phyloP scores from a whole-genome alignment of 345 rosid genomes.

The Combretum micranthum region DNA sequence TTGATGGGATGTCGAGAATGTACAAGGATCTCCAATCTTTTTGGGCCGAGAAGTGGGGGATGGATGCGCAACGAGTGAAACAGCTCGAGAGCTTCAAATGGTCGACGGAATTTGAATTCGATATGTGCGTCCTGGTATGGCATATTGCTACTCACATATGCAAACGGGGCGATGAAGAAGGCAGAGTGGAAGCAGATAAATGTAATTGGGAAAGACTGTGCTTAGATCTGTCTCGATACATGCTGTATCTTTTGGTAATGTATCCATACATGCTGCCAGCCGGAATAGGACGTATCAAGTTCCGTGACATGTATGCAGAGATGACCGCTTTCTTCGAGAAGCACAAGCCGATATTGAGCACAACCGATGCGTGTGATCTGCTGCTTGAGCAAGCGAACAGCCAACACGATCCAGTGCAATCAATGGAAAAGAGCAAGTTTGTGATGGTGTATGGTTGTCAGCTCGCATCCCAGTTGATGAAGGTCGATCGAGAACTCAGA shows the following conservation, averaged over 20 bases:
- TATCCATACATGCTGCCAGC: constrained; percentile 3
- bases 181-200: not conserved
- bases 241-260: constrained; percentile 9
- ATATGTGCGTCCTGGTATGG: constrained; percentile 8
- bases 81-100: not conserved
- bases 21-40: not conserved
- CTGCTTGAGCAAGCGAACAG: constrained; percentile 11
- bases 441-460: constrained; percentile 22
- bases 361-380: not conserved
- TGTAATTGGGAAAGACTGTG: too few relatives aligned
- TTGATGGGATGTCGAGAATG: too few relatives aligned
- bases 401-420: constrained; percentile 7
- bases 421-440: constrained; percentile 24
- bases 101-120: constrained; percentile 5
- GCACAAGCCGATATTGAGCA: not conserved
- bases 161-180: not conserved
- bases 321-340: not conserved
- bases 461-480: constrained; percentile 1
- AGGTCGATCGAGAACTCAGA: too few relatives aligned
- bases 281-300: constrained; percentile 3
- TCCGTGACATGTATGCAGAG: constrained; percentile 8
- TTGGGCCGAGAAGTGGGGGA: not conserved
- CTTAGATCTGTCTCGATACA: constrained; percentile 2
- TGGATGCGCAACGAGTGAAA: not conserved
- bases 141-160: constrained; percentile 8